Base-by-base conservation (phyloP, 129 eudicot genomes). In the Arctium lappa region DNA sequence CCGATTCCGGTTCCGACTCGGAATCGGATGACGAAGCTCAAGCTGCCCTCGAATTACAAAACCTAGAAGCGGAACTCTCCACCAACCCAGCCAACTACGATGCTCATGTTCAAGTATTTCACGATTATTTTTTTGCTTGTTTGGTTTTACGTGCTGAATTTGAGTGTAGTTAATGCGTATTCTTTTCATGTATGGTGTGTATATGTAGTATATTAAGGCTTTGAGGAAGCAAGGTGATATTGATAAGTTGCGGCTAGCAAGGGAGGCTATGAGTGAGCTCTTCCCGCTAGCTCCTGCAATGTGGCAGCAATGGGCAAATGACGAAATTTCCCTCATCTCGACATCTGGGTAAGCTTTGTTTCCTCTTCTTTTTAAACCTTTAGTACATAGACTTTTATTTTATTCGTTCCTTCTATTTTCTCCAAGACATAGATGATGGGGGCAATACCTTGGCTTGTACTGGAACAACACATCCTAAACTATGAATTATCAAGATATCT, bases 231-330 rank as follows among this genome's bases (percentile, higher is more conserved):
- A 84, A 86, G 99, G 99, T 30, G 95, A 95, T 39, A 65, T 91
- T 60, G 94, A 91, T 85, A 93, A 95, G 85, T 89, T 95, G 78
- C 86, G 98, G 56, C 78, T 83, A 76, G 99, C 99, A 34, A 93
- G 99, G 86, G 99, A 95, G 73, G 86, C 97, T 30, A 95, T 95
- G 99, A 90, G 76, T 75, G 89, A 85, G 46, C 36, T 93, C 75
- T 95, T 95, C 72, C 99, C 99, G 0, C 53, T 95, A 75, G 88
- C 86, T 63, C 97, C 98, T 13, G 85, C 86, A 7, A 93, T 95
- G 99, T 95, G 99, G 99, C 99, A 84, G 84, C 98, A 93, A 83
- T 95, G 99, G 99, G 88, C 91, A 34, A 91, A 93, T 69, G 99
- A 95, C 32, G 98, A 95, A 80, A 84, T 85, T 38, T 85, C 93